Conservation (phyloP, 2,329 filamentous ascomycete species). For the Alternaria arbusti region DNA sequence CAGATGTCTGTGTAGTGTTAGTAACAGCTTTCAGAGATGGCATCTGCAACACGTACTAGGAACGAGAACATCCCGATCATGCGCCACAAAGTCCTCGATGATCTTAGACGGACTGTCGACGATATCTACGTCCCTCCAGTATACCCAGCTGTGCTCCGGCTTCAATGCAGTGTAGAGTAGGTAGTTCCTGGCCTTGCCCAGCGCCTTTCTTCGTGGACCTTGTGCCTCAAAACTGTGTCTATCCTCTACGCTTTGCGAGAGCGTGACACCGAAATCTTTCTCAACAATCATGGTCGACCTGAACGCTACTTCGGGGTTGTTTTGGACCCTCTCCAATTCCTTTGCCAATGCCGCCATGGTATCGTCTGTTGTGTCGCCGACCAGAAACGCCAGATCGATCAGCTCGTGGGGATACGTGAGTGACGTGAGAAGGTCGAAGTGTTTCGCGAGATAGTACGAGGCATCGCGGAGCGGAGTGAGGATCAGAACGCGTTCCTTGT, state of each 20-base stretch:
- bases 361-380: constrained; percentile 90
- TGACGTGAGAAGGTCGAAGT: constrained; percentile 90
- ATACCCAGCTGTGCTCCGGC: constrained; percentile 96
- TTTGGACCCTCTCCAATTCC: constrained; percentile 88
- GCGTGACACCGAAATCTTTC: constrained; percentile 82
- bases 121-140: constrained; percentile 98
- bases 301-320: constrained; percentile 80
- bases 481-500: constrained; percentile 87
- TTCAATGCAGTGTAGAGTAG: constrained; percentile 83
- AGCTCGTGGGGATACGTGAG: constrained; percentile 93
- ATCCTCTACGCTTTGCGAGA: constrained; percentile 81
- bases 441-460: constrained; percentile 78
- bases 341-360: constrained; percentile 84
- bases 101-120: constrained; percentile 86
- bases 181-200: constrained; percentile 92
- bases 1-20: constrained; percentile 74
- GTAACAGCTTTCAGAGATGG: background rate
- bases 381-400: constrained; percentile 93
- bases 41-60: constrained; percentile 72
- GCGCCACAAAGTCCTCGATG: constrained; percentile 92
- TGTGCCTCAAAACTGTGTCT: constrained; percentile 88
- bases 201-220: constrained; percentile 85
- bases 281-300: constrained; percentile 82
- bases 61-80: constrained; percentile 90
- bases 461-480: constrained; percentile 94